These are phyloP conservation scores for Penicillium steckii DNA, from an alignment of 495 filamentous ascomycete genomes.

Conservation along the genomic window DNA sequence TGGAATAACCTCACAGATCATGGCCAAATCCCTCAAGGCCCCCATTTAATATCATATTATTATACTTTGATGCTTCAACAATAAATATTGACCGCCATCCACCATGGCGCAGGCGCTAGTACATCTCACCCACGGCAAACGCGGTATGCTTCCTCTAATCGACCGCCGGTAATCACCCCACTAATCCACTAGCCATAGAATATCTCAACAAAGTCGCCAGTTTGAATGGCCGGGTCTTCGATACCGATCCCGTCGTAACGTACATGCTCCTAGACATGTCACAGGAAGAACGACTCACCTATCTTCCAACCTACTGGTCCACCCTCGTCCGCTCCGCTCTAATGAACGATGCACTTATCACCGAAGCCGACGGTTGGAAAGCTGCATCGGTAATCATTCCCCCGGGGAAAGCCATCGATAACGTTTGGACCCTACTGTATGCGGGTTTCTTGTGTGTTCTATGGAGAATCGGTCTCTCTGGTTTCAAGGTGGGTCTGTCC, in stretches of 20 bases:
- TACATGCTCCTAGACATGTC: constrained; percentile 29
- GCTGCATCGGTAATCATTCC: constrained; percentile 25
- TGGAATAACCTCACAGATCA: neutral
- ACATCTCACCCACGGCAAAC: constrained; percentile 22
- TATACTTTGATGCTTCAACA: neutral
- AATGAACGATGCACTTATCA: constrained; percentile 26
- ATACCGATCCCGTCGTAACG: constrained; percentile 23
- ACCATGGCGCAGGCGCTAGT: constrained; percentile 18
- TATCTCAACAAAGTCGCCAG: constrained; percentile 14
- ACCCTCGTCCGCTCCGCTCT: constrained; percentile 22
- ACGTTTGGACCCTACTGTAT: constrained; percentile 21
- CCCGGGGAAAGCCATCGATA: constrained; percentile 19
- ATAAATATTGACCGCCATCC: neutral
- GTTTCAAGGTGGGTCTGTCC: constrained; percentile 20
- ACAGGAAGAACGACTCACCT: constrained; percentile 19
- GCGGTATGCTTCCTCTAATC: constrained; percentile 7
- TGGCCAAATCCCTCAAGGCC: neutral
- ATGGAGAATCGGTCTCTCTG: constrained; percentile 22
- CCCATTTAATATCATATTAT: neutral
- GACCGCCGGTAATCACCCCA: neutral
- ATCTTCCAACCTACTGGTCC: constrained; percentile 25
- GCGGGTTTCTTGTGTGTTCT: constrained; percentile 23
- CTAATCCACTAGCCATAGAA: constrained; percentile 10
- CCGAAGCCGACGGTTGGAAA: constrained; percentile 28
- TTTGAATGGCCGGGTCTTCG: constrained; percentile 24